These are phyloP conservation scores for Colletotrichum aenigma DNA, from an alignment of 2,329 filamentous ascomycete genomes.

Conservation along the genomic window DNA sequence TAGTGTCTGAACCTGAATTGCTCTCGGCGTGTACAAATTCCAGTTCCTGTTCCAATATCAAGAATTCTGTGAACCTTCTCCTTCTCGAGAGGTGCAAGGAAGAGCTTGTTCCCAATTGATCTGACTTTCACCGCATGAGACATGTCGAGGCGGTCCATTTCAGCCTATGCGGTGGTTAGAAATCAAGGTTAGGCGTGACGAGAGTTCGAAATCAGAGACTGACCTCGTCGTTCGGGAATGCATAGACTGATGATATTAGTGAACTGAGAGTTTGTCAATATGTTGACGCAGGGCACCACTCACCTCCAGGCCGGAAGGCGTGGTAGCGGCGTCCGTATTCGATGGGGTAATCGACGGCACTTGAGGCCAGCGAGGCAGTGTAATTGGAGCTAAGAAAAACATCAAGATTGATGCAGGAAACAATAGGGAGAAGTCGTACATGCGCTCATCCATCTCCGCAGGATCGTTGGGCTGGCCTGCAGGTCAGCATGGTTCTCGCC, in stretches of 20 bases:
- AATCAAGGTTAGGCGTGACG: accelerated
- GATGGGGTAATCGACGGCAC: neutral
- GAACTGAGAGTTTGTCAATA: accelerated
- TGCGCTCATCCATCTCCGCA: too few relatives aligned
- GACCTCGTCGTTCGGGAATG: neutral
- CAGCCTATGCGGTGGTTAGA: neutral
- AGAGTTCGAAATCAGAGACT: accelerated
- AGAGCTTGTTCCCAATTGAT: conserved; percentile 39
- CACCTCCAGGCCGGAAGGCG: neutral
- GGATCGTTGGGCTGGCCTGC: too few relatives aligned
- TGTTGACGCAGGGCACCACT: neutral
- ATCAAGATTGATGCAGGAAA: too few relatives aligned
- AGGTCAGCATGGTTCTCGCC: too few relatives aligned
- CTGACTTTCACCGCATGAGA: conserved; percentile 41
- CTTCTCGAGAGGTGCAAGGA: conserved; percentile 41
- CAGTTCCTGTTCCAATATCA: neutral
- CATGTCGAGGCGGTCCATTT: conserved; percentile 31
- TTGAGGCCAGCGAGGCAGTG: neutral
- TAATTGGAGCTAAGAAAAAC: too few relatives aligned
- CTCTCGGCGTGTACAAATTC: neutral
- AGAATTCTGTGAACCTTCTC: neutral
- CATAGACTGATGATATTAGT: neutral
- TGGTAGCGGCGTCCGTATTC: neutral
- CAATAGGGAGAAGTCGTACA: too few relatives aligned
- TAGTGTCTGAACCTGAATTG: accelerated